A percentile compares a stretch with the other conserved stretches of the same genome.
Conservation (phyloP, 2,329 filamentous ascomycete species). For the Botrytis medusae region DNA sequence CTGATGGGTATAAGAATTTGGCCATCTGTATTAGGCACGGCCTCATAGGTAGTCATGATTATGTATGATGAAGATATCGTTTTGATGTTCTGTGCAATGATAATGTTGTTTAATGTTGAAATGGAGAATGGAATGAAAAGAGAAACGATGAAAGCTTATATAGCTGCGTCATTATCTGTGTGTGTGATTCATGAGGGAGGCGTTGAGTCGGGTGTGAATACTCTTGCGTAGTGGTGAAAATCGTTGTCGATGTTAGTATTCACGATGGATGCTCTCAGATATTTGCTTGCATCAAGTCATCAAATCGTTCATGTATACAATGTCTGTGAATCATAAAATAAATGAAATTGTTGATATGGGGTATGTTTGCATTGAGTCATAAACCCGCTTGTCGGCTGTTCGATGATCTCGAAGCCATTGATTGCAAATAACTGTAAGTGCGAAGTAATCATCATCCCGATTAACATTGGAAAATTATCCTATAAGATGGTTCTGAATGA, state of each 20-base stretch:
- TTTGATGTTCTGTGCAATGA: neutral
- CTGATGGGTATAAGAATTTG: neutral
- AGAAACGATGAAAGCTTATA: neutral
- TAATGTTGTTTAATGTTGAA: neutral
- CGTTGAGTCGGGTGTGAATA: neutral
- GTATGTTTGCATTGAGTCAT: neutral
- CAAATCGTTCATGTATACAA: neutral
- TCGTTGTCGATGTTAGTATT: neutral
- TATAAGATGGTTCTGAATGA: neutral
- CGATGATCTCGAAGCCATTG: neutral
- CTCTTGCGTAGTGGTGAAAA: too few relatives aligned
- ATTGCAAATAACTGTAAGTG: neutral
- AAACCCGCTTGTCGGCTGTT: neutral
- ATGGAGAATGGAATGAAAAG: neutral
- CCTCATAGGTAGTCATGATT: slow-evolving; percentile 7
- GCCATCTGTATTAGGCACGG: slow-evolving; percentile 9
- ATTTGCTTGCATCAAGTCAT: neutral
- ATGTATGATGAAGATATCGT: neutral
- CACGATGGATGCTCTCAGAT: neutral
- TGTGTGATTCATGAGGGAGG: neutral
- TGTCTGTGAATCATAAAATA: neutral
- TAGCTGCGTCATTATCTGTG: neutral
- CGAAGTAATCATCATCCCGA: neutral
- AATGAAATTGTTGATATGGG: neutral
- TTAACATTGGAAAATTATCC: neutral